A percentile compares a stretch with the other conserved stretches of the same genome.
phyloP scores from a whole-genome alignment of 2,329 filamentous ascomycete species.

The Pyrenochaeta sp. region DNA sequence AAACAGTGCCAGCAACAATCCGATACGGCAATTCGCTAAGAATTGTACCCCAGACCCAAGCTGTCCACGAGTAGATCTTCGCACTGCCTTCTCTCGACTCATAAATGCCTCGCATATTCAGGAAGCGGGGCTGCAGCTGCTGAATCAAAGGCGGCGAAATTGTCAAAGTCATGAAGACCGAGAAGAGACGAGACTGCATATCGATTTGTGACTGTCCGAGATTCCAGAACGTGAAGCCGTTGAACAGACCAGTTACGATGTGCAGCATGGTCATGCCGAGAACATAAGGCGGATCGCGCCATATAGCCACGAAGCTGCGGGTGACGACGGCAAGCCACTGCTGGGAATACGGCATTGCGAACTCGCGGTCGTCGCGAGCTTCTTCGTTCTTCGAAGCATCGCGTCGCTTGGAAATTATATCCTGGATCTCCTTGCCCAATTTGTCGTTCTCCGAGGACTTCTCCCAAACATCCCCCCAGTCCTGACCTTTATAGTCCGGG shows the following conservation, averaged over 20 bases:
- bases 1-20: slow-evolving; percentile 69
- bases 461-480: slow-evolving; percentile 57
- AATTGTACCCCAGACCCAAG: slow-evolving; percentile 71
- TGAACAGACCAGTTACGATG: slow-evolving; percentile 59
- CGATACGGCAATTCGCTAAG: slow-evolving; percentile 75
- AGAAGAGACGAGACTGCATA: slow-evolving; percentile 70
- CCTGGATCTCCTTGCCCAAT: slow-evolving; percentile 51
- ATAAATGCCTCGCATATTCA: slow-evolving; percentile 72
- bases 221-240: slow-evolving; percentile 59
- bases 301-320: slow-evolving; percentile 66
- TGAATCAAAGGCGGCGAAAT: slow-evolving; percentile 78
- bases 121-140: slow-evolving; percentile 76
- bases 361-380: slow-evolving; percentile 53
- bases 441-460: slow-evolving; percentile 49
- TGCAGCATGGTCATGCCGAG: slow-evolving; percentile 58
- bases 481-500: slow-evolving; percentile 52
- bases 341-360: slow-evolving; percentile 52
- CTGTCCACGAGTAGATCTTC: slow-evolving; percentile 80
- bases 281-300: slow-evolving; percentile 72
- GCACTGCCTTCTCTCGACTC: slow-evolving; percentile 75
- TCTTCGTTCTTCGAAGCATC: slow-evolving; percentile 43
- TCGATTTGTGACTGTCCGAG: slow-evolving; percentile 52
- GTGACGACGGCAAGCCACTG: slow-evolving; percentile 53
- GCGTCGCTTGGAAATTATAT: slow-evolving; percentile 45
- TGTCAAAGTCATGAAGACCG: slow-evolving; percentile 77